Base-by-base conservation (phyloP, 2,329 filamentous ascomycete species). In the Podosphaera aphanis region DNA sequence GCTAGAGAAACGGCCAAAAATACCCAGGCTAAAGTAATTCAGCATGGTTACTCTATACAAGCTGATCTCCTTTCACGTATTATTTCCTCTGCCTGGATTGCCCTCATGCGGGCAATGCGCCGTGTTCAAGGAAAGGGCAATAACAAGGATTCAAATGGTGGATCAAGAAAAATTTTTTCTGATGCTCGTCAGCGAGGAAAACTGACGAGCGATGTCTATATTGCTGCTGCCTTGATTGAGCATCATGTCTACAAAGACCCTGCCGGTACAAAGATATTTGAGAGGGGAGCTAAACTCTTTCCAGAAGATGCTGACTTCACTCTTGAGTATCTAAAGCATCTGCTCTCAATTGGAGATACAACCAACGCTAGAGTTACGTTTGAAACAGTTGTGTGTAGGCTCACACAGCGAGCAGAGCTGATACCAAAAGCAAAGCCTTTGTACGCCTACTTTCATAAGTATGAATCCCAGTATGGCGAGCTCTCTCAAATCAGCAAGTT, bases 301-400 rank as follows among this genome's bases (percentile, higher is more conserved):
- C 88, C 88, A 0, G 83, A 92, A 43, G 88, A 95, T 56, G 86
- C 93, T 60, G 71, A 77, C 48, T 95, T 95, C 62, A 84, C 92
- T 51, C 71, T 98, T 44, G 86, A 95, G 61, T 95, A 98, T 61
- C 69, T 98, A 55, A 94, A 93, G 64, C 90, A 93, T 61, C 66
- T 98, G 49, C 81, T 95, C 55, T 79, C 82, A 11, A 84, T 83
- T 59, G 88, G 93, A 55, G 90, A 98, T 61, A 79, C 85, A 42
- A 93, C 84, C 27, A 94, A 98, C 69, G 90, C 90, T 29, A 76
- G 90, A 52, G 86, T 90, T 8, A 85, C 94, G 2, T 98, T 98
- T 56, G 90, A 95, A 60, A 94, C 86, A 15, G 85, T 86, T 15
- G 83, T 94, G 49, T 83, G 80, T 57, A 79, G 79, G 50, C 71